phyloP scores from a whole-genome alignment of 257 asterid genomes.

The Fraxinus anomala region DNA sequence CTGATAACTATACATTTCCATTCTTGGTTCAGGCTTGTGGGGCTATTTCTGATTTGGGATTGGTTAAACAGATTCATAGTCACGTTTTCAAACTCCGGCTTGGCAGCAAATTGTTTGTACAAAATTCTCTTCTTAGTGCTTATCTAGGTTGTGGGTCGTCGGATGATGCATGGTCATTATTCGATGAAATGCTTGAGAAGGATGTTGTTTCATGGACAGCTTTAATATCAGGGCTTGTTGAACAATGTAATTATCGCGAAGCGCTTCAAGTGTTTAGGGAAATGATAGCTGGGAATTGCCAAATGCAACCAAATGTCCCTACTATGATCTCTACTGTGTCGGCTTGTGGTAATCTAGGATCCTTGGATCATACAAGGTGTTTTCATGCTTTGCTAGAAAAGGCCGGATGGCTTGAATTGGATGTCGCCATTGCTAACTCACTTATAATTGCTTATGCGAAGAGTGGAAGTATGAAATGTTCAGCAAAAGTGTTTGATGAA shows the following conservation, averaged over 20 bases:
- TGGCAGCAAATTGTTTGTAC: slow-evolving; percentile 29
- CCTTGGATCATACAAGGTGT: slow-evolving; percentile 37
- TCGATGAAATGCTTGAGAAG: slow-evolving; percentile 51
- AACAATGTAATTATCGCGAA: slow-evolving; percentile 29
- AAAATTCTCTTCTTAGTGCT: slow-evolving; percentile 34
- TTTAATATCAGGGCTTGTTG: slow-evolving; percentile 52
- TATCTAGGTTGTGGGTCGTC: slow-evolving; percentile 26
- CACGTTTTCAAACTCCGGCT: slow-evolving; percentile 33
- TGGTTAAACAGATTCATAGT: slow-evolving; percentile 37
- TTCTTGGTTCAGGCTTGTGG: slow-evolving; percentile 51
- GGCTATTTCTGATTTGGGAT: slow-evolving; percentile 26
- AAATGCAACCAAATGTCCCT: slow-evolving; percentile 34
- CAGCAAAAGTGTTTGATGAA: slow-evolving; percentile 31
- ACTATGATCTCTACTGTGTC: slow-evolving; percentile 46
- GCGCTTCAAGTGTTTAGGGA: slow-evolving; percentile 38
- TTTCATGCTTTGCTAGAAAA: slow-evolving; percentile 47
- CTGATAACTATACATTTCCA: slow-evolving; percentile 53
- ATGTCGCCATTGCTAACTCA: slow-evolving; percentile 41
- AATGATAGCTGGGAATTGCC: slow-evolving; percentile 28
- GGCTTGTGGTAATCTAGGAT: slow-evolving; percentile 54
- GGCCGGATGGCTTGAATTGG: slow-evolving; percentile 43
- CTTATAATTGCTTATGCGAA: slow-evolving; percentile 51
- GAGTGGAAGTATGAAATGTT: slow-evolving; percentile 41
- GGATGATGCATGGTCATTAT: slow-evolving; percentile 39
- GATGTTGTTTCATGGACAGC: slow-evolving; percentile 60